Evolutionary conservation across 2,329 filamentous ascomycete species (phyloP), one percentile per base, ranked within the genome.

Genomic region (Clonostachys rosea): DNA sequence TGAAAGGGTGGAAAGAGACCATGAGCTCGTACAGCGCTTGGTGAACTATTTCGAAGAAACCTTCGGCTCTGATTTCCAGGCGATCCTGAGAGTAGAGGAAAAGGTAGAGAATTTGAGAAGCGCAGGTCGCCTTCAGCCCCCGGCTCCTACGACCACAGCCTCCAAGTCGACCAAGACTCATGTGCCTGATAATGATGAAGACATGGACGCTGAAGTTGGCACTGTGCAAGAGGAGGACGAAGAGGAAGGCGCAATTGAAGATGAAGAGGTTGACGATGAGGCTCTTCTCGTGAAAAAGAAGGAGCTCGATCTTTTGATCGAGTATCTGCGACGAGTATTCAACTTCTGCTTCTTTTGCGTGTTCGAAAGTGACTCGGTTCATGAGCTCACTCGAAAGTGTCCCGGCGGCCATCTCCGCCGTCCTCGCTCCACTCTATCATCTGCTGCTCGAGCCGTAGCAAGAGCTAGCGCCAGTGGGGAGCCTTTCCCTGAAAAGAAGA

Each of bases 271-370:
- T 34, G 92, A 99, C 56, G 90, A 95, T 58, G 90, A 96, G 60
- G 90, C 96, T 39, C 74, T 96, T 37, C 67, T 96, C 47, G 79
- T 85, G 39, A 94, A 95, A 76, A 97, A 97, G 79, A 97, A 99
- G 75, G 91, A 94, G 60, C 81, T 99, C 44, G 94, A 99, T 68
- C 76, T 99, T 35, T 78, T 96, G 65, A 94, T 97, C 46, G 94
- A 99, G 69, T 99, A 99, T 64, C 78, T 99, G 50, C 90, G 94
- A 45, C 86, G 94, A 14, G 94, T 99, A 45, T 95, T 95, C 77
- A 96, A 94, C 69, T 97, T 99, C 71, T 99, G 94, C 73, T 96
- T 99, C 75, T 99, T 97, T 74, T 99, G 94, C 65, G 95, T 99
- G 6, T 97, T 99, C 56, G 94, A 99, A 69, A 94, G 91, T 61